Evolutionary conservation across 2,329 filamentous ascomycete species (phyloP).

Genomic region (Periconia macrospinosa): DNA sequence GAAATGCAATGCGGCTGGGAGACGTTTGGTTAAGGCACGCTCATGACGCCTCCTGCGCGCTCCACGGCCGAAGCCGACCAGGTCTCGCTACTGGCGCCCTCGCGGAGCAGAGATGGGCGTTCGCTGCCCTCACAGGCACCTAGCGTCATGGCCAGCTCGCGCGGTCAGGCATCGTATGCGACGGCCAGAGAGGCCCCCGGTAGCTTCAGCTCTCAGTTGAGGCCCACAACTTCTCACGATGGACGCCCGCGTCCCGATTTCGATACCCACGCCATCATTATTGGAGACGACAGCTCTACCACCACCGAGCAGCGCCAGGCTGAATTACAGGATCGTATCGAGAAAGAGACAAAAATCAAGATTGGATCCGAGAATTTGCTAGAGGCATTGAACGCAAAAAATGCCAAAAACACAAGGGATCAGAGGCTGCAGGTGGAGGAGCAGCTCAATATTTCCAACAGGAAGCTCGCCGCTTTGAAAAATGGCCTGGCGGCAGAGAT

Average conservation of each 20-base stretch:
- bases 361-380: slow-evolving; percentile 97
- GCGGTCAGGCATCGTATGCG: slow-evolving; percentile 65
- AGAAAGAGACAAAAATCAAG: slow-evolving; percentile 97
- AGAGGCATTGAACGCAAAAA: slow-evolving; percentile 91
- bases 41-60: slow-evolving; percentile 48
- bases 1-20: slow-evolving; percentile 42
- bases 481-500: slow-evolving; percentile 63
- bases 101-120: slow-evolving; percentile 55
- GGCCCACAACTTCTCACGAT: slow-evolving; percentile 68
- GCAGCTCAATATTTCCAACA: slow-evolving; percentile 87
- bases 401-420: slow-evolving; percentile 88
- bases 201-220: slow-evolving; percentile 87
- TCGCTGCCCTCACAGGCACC: slow-evolving; percentile 55
- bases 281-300: slow-evolving; percentile 63
- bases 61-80: slow-evolving; percentile 43
- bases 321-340: slow-evolving; percentile 78
- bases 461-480: slow-evolving; percentile 64
- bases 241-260: slow-evolving; percentile 61
- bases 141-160: slow-evolving; percentile 63
- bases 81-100: slow-evolving; percentile 48
- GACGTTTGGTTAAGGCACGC: slow-evolving; percentile 42
- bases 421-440: slow-evolving; percentile 64
- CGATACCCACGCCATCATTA: slow-evolving; percentile 53
- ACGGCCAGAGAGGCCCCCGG: slow-evolving; percentile 68
- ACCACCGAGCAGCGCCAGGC: slow-evolving; percentile 74